Evolutionary conservation across 768 basidiomycete species (phyloP).

Genomic region (Lactifluus hygrophoroides): DNA sequence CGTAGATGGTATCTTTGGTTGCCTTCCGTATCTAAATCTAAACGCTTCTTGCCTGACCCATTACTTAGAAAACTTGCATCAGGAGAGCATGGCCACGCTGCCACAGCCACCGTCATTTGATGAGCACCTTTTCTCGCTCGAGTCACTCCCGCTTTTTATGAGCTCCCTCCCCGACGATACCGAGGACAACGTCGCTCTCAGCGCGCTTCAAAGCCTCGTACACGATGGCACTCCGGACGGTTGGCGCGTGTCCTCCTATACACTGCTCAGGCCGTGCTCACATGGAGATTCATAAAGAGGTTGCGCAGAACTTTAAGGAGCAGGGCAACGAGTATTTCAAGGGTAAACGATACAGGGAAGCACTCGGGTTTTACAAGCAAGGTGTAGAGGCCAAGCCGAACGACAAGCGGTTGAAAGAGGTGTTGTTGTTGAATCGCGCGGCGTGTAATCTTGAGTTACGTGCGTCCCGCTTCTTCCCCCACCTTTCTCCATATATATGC

Average conservation of each 20-base stretch:
- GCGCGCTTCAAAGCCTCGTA: constrained; percentile 77
- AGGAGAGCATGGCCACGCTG: neutral
- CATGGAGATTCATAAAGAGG: constrained; percentile 45
- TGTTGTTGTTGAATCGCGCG: constrained; percentile 80
- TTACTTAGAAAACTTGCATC: too few relatives aligned
- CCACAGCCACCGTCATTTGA: constrained; percentile 24
- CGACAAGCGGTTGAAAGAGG: constrained; percentile 47
- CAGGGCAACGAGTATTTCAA: constrained; percentile 95
- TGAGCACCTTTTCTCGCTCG: constrained; percentile 38
- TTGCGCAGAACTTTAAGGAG: constrained; percentile 87
- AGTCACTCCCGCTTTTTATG: constrained; percentile 89
- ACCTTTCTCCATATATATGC: neutral
- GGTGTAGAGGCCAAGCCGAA: constrained; percentile 80
- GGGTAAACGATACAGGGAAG: constrained; percentile 80
- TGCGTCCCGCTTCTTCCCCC: constrained; percentile 31
- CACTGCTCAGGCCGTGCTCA: neutral
- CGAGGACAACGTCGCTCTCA: constrained; percentile 53
- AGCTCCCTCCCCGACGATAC: constrained; percentile 67
- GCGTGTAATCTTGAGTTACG: constrained; percentile 88
- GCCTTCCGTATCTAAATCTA: too few relatives aligned
- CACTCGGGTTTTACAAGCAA: constrained; percentile 82
- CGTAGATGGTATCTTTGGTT: too few relatives aligned
- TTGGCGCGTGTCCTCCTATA: constrained; percentile 34
- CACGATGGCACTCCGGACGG: constrained; percentile 93
- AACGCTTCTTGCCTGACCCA: too few relatives aligned